Conservation (phyloP, 2,329 filamentous ascomycete genomes). For the Exophiala alcalophila region DNA sequence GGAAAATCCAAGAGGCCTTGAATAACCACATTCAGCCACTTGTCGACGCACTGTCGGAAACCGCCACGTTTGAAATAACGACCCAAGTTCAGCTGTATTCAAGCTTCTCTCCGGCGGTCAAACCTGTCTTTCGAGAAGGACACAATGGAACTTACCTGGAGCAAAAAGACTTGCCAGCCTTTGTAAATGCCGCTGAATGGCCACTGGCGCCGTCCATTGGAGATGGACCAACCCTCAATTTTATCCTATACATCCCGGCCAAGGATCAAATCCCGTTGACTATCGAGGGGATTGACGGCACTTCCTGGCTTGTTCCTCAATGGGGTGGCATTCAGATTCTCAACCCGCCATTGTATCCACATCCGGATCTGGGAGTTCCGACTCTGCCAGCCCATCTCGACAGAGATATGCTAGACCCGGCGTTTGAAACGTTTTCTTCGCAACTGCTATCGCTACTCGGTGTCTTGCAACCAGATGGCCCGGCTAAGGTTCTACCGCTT, state of each 20-base stretch:
- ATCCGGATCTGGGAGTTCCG: conserved; percentile 17
- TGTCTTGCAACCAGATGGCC: conserved; percentile 52
- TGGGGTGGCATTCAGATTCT: conserved; percentile 81
- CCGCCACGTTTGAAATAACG: conserved; percentile 94
- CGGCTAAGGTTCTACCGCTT: conserved; percentile 54
- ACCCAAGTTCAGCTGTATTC: conserved; percentile 96
- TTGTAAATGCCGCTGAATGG: conserved; percentile 98
- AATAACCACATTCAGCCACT: conserved; percentile 78
- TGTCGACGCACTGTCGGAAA: conserved; percentile 71
- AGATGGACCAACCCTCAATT: conserved; percentile 85
- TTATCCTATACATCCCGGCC: conserved; percentile 84
- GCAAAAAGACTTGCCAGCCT: conserved; percentile 85
- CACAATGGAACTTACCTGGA: conserved; percentile 49
- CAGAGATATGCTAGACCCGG: conserved; percentile 66
- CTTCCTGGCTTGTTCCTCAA: conserved; percentile 91
- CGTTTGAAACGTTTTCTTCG: conserved; percentile 84
- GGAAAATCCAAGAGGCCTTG: conserved; percentile 84
- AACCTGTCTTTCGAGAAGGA: conserved; percentile 51
- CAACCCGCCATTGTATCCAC: conserved; percentile 47
- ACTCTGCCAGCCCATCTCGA: conserved; percentile 51
- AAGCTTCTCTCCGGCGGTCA: conserved; percentile 60
- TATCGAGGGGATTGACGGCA: conserved; percentile 59
- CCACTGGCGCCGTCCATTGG: conserved; percentile 92
- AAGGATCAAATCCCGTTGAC: conserved; percentile 60
- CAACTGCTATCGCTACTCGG: conserved; percentile 87